Conservation (phyloP, 169 alveolate genomes). For the Plasmodium sp. region DNA sequence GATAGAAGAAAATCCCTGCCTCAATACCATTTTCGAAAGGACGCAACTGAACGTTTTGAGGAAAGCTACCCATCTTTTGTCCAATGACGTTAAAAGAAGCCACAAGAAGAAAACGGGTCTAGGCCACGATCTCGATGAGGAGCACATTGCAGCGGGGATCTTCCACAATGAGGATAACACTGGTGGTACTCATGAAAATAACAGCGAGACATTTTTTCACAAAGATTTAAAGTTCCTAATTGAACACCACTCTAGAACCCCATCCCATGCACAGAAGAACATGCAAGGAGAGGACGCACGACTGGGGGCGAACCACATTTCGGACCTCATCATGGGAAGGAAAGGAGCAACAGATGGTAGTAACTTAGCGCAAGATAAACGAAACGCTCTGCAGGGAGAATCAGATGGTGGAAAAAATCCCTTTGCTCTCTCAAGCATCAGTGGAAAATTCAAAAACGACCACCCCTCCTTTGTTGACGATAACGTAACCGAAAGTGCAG, state of each 20-base stretch:
- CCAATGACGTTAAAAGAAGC: slow-evolving; percentile 26
- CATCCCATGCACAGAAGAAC: slow-evolving; percentile 1
- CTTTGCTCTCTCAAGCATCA: not conserved
- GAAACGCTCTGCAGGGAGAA: not conserved
- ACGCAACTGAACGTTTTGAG: slow-evolving; percentile 37
- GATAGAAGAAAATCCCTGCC: slow-evolving; percentile 30
- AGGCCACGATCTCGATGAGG: not conserved
- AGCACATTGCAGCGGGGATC: not conserved
- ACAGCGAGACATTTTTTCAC: not conserved
- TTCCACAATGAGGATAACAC: not conserved
- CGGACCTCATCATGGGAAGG: not conserved
- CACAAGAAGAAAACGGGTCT: slow-evolving; percentile 9
- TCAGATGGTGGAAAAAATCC: not conserved
- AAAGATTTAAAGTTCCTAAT: slow-evolving; percentile 9
- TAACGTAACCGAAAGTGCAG: slow-evolving; percentile 47
- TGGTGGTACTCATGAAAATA: not conserved
- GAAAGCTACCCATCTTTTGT: not conserved
- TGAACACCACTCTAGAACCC: slow-evolving; percentile 6
- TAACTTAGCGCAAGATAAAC: slow-evolving; percentile 4
- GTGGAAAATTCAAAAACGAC: not conserved
- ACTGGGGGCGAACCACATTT: not conserved
- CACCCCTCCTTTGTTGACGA: slow-evolving; percentile 27
- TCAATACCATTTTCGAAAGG: slow-evolving; percentile 44
- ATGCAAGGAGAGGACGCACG: not conserved
- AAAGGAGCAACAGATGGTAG: not conserved